A percentile compares a stretch with the other conserved stretches of the same genome.
Evolutionary conservation across 2,329 filamentous ascomycete genomes (phyloP).

Genomic region (Fusarium subtropicale): DNA sequence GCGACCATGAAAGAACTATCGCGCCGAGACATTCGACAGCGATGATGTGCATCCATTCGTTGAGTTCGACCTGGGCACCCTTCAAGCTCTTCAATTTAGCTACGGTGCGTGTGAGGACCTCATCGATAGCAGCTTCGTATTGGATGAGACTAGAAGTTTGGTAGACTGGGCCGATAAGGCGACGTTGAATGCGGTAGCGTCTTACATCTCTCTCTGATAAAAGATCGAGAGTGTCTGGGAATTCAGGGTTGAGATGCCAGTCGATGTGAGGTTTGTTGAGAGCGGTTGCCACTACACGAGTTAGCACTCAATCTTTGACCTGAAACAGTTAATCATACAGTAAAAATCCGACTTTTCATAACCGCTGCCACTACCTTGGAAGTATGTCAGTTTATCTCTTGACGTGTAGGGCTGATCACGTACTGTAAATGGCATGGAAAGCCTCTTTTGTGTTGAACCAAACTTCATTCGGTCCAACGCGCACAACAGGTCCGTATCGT

Average conservation of each 20-base stretch:
- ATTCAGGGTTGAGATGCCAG: conserved; percentile 52
- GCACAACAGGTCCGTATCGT: conserved; percentile 62
- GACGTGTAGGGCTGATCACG: conserved; percentile 43
- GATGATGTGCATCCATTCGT: conserved; percentile 68
- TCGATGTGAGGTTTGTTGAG: conserved; percentile 58
- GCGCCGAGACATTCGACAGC: conserved; percentile 64
- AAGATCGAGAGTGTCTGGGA: conserved; percentile 61
- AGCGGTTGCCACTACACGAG: conserved; percentile 57
- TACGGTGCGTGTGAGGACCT: conserved; percentile 53
- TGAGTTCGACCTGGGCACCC: conserved; percentile 59
- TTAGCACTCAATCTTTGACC: not conserved
- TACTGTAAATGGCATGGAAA: conserved; percentile 51
- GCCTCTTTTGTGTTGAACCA: conserved; percentile 63
- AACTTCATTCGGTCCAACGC: conserved; percentile 65
- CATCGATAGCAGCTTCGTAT: conserved; percentile 57
- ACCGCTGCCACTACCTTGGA: conserved; percentile 58
- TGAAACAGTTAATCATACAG: conserved; percentile 49
- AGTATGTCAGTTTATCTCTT: not conserved
- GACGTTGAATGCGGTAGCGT: conserved; percentile 62
- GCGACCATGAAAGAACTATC: conserved; percentile 64
- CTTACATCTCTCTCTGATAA: conserved; percentile 61
- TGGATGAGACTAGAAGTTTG: conserved; percentile 56
- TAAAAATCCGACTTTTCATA: conserved; percentile 67
- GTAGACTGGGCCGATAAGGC: conserved; percentile 63
- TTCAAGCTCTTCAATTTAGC: conserved; percentile 52